phyloP scores from a whole-genome alignment of 2,329 filamentous ascomycete genomes.

The Botrytis fragariae region DNA sequence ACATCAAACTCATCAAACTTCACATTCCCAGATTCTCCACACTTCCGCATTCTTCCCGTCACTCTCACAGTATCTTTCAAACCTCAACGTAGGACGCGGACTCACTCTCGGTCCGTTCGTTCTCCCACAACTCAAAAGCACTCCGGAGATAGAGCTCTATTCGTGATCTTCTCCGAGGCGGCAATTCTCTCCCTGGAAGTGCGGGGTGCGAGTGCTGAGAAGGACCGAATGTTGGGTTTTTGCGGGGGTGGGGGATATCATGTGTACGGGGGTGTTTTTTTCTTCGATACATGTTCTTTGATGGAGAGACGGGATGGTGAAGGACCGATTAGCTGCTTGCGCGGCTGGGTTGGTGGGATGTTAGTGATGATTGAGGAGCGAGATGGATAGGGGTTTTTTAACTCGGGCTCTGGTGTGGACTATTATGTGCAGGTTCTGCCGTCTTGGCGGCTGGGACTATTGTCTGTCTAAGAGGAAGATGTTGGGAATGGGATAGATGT shows the following conservation, averaged over 20 bases:
- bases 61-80: no score
- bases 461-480: not conserved
- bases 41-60: not conserved
- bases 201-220: not conserved
- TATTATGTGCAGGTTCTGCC: not conserved
- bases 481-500: not conserved
- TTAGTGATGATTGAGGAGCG: not conserved
- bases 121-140: not conserved
- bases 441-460: not conserved
- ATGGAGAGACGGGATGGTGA: not conserved
- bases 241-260: not conserved
- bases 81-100: not conserved
- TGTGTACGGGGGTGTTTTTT: not conserved
- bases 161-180: not conserved
- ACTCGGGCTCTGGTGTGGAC: not conserved
- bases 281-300: not conserved
- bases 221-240: not conserved
- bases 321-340: not conserved
- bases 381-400: not conserved
- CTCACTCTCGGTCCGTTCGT: not conserved
- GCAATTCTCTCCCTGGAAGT: not conserved
- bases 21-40: not conserved
- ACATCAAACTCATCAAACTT: not conserved
- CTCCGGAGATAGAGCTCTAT: not conserved
- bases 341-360: no score